Evolutionary conservation across 305 asterid species (phyloP), one percentile per base, ranked within the genome.

Genomic region (Fraxinus angustifolia): DNA sequence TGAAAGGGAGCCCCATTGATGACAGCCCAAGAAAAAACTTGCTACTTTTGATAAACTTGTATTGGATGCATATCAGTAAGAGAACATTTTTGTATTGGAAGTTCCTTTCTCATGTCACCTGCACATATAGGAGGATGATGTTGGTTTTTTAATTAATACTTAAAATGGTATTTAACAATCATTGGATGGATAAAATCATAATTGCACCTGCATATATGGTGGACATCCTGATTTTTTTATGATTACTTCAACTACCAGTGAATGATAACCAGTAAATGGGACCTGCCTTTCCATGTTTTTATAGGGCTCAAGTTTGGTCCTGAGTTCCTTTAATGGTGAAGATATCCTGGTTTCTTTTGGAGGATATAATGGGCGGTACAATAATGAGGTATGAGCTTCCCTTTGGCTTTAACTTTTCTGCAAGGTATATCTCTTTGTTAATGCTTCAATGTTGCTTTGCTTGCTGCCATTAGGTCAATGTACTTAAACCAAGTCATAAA

Each of bases 301-400:
- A 60, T 60, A 96, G 99, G 98, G 99, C 71, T 88, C 90, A 87
- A 94, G 98, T 88, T 87, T 96, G 91, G 95, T 93, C 80, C 87
- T 94, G 84, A 91, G 98, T 76, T 91, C 98, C 50, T 90, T 80
- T 67, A 87, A 84, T 38, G 94, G 97, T 72, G 98, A 96, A 88
- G 99, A 94, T 83, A 86, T 94, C 87, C 91, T 96, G 80, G 98
- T 96, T 81, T 90, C 97, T 38, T 96, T 94, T 88, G 99, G 98
- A 78, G 99, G 99, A 86, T 96, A 96, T 83, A 96, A 96, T 82
- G 99, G 99, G 86, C 93, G 89, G 85, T 96, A 94, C 92, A 96
- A 84, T 91, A 96, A 96, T 86, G 99, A 96, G 98, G 98, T 96
- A 80, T 21, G 84, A 74, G 56, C 78, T 36, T 53, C 75, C 79